phyloP scores from a whole-genome alignment of 805 yeast genomes.

The Phaffomyces antillensis region DNA sequence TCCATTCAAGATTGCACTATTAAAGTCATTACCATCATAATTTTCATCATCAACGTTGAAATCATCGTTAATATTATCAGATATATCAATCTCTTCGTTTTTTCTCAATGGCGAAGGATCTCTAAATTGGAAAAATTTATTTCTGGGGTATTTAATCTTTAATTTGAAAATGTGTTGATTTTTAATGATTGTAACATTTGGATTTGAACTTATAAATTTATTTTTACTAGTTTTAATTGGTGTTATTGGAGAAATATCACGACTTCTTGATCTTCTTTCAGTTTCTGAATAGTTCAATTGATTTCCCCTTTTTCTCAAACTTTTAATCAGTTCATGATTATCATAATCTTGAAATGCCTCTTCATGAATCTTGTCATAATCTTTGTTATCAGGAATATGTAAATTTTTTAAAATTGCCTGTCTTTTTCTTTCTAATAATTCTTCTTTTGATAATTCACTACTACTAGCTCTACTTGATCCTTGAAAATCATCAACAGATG shows the following conservation, averaged over 20 bases:
- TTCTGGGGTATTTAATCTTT: constrained; percentile 13
- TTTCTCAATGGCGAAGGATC: constrained; percentile 19
- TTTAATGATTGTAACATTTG: constrained; percentile 16
- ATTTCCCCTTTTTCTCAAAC: constrained; percentile 10
- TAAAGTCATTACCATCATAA: constrained; percentile 6
- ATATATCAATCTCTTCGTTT: constrained; percentile 14
- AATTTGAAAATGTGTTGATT: constrained; percentile 17
- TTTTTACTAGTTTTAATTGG: background rate
- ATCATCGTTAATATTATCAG: constrained; percentile 20
- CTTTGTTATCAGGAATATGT: constrained; percentile 32
- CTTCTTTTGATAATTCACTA: no score
- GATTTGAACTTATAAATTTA: constrained; percentile 11
- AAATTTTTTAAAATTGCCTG: constrained; percentile 23
- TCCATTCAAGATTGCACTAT: constrained; percentile 2
- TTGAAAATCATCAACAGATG: no score
- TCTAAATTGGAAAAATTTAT: constrained; percentile 19
- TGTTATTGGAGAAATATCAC: background rate
- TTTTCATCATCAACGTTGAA: constrained; percentile 18
- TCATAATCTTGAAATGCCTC: constrained; percentile 23
- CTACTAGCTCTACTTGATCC: no score
- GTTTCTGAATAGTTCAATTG: constrained; percentile 1
- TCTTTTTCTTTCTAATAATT: constrained; percentile 9
- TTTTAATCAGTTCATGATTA: constrained; percentile 6
- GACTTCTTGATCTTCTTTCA: constrained; percentile 1
- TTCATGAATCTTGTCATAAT: constrained; percentile 29